These are phyloP conservation scores for Aspergillus coremiiformis DNA, from an alignment of 495 filamentous ascomycete species.

Conservation along the genomic window DNA sequence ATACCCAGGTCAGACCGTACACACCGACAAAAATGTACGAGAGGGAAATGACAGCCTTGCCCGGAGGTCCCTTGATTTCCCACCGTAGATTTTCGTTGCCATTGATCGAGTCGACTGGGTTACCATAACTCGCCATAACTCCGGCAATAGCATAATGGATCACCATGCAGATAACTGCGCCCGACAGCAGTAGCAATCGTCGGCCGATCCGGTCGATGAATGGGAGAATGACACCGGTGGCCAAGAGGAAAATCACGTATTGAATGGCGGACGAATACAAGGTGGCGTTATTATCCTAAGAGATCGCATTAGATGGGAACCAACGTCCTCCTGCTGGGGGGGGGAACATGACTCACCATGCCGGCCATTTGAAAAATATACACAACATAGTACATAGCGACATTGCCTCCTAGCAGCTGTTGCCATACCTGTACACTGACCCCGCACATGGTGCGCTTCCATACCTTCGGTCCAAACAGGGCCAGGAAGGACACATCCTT, in stretches of 20 bases:
- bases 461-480: constrained; percentile 55
- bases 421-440: constrained; percentile 61
- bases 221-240: constrained; percentile 59
- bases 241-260: constrained; percentile 69
- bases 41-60: constrained; percentile 66
- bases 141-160: constrained; percentile 58
- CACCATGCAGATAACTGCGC: constrained; percentile 59
- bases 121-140: constrained; percentile 41
- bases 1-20: constrained; percentile 59
- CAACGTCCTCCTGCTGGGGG: not conserved
- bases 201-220: constrained; percentile 73
- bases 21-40: constrained; percentile 73
- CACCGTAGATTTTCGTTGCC: constrained; percentile 63
- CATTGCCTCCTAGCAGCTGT: constrained; percentile 62
- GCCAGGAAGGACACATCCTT: constrained; percentile 54
- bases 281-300: constrained; percentile 52
- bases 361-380: constrained; percentile 64
- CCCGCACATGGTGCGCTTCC: constrained; percentile 64
- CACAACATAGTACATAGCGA: constrained; percentile 63
- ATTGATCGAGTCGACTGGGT: constrained; percentile 49
- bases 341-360: constrained; percentile 23
- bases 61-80: constrained; percentile 50
- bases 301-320: constrained; percentile 2
- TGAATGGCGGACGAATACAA: constrained; percentile 64
- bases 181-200: constrained; percentile 59